Percentiles rank a stretch among this genome's conserved stretches.
These are phyloP conservation scores for Osmozyma mogii DNA, from an alignment of 805 yeast species.

Conservation along the genomic window DNA sequence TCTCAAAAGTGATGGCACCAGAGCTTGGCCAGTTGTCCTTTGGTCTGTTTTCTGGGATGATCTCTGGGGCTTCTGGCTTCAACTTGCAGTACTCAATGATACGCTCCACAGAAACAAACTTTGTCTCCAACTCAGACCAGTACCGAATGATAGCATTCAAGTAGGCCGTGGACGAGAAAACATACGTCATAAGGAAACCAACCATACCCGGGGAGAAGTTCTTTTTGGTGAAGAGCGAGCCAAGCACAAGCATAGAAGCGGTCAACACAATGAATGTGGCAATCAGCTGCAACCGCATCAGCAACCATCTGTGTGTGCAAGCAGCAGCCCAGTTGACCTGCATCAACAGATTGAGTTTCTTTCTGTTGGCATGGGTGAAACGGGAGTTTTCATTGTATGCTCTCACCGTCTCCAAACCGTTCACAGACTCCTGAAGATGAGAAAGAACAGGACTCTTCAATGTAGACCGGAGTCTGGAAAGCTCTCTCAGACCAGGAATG, in stretches of 20 bases:
- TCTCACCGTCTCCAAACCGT: conserved; percentile 28
- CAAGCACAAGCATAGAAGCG: conserved; percentile 20
- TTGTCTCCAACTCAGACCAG: conserved; percentile 29
- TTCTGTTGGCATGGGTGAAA: conserved; percentile 17
- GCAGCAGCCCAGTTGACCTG: conserved; percentile 16
- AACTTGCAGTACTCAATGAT: conserved; percentile 29
- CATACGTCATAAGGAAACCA: conserved; percentile 32
- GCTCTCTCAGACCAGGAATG: conserved; percentile 29
- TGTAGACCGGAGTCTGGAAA: conserved; percentile 25
- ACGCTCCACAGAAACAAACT: conserved; percentile 29
- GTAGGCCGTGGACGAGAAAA: conserved; percentile 22
- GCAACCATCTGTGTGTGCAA: conserved; percentile 28
- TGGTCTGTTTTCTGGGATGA: conserved; percentile 25
- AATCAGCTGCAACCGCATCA: conserved; percentile 29
- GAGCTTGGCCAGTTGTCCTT: conserved; percentile 20
- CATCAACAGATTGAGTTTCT: conserved; percentile 18
- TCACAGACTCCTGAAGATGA: conserved; percentile 29
- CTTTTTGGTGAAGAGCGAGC: conserved; percentile 15
- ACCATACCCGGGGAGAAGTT: conserved; percentile 26
- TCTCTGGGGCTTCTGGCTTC: conserved; percentile 12
- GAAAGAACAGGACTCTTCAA: conserved; percentile 26
- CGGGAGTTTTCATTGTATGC: conserved; percentile 25
- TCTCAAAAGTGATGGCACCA: conserved; percentile 17
- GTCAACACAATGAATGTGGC: conserved; percentile 26
- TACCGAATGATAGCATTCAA: conserved; percentile 25